phyloP scores from a whole-genome alignment of 768 basidiomycete species.

The Xerocomellus chrysenteron region DNA sequence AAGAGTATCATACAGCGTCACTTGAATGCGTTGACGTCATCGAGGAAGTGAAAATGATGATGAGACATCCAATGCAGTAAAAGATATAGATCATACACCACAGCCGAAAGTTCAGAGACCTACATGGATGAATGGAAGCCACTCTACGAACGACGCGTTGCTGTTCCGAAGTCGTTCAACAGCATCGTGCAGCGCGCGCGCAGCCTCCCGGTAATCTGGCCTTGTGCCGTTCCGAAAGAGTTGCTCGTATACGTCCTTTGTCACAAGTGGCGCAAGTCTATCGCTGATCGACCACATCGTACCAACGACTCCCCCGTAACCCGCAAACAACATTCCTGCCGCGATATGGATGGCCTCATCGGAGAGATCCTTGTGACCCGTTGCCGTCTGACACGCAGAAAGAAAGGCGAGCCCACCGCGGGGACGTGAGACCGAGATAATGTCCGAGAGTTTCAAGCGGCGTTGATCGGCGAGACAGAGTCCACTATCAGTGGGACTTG shows the following conservation, averaged over 20 bases:
- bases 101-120: background rate
- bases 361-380: background rate
- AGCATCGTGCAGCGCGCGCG: background rate
- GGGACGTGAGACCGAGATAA: background rate
- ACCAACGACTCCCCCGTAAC: conserved; percentile 35
- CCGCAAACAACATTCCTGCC: conserved; percentile 33
- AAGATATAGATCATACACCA: background rate
- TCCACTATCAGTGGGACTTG: background rate
- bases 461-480: background rate
- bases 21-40: too few relatives aligned
- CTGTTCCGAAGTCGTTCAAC: conserved; percentile 1
- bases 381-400: background rate
- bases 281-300: conserved; percentile 48
- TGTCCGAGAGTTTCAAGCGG: background rate
- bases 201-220: background rate
- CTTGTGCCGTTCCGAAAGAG: background rate
- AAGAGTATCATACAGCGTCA: too few relatives aligned
- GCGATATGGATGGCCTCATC: background rate
- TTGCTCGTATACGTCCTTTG: conserved; percentile 33
- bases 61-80: background rate
- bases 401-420: background rate
- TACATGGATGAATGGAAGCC: conserved; percentile 11
- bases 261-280: conserved; percentile 35
- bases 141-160: background rate
- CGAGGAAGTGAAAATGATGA: background rate